These are phyloP conservation scores for Pisolithus marmoratus DNA, from an alignment of 768 basidiomycete genomes.

Conservation along the genomic window DNA sequence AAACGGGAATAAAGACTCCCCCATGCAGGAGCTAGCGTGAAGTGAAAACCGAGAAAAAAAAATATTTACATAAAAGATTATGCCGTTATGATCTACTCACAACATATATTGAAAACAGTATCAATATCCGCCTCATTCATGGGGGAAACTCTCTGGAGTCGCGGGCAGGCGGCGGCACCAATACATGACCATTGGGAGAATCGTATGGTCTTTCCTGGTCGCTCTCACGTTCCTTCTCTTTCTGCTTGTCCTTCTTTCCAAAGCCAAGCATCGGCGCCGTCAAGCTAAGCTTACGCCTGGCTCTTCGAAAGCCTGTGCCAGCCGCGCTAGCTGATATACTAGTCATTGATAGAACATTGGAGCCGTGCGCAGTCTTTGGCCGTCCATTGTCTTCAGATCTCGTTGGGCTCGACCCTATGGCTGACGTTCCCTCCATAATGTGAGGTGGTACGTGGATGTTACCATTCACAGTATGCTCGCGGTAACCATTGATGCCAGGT, in stretches of 20 bases:
- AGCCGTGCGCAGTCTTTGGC: conserved; percentile 24
- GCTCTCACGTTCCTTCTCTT: conserved; percentile 37
- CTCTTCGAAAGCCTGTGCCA: conserved; percentile 26
- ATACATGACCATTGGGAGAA: background rate
- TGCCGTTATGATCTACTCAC: conserved; percentile 7
- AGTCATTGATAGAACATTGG: conserved; percentile 15
- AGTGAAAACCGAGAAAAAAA: conserved; percentile 6
- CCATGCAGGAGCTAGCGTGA: background rate
- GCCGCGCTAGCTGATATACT: conserved; percentile 14
- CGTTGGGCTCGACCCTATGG: conserved; percentile 1
- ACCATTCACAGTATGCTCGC: background rate
- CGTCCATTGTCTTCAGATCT: conserved; percentile 7
- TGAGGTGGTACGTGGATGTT: background rate
- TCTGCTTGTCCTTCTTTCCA: conserved; percentile 47
- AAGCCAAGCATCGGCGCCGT: conserved; percentile 53
- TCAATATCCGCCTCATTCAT: background rate
- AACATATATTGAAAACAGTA: background rate
- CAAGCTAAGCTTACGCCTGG: conserved; percentile 65
- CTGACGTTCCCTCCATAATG: background rate
- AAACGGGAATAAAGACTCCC: background rate
- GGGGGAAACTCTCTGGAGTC: background rate
- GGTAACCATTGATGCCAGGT: background rate
- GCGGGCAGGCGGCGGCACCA: background rate
- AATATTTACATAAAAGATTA: conserved; percentile 24
- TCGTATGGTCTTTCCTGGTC: background rate